Evolutionary conservation across 148 eudicot genomes (phyloP), one percentile per base, ranked within the genome.

Genomic region (Camellia granthamiana): DNA sequence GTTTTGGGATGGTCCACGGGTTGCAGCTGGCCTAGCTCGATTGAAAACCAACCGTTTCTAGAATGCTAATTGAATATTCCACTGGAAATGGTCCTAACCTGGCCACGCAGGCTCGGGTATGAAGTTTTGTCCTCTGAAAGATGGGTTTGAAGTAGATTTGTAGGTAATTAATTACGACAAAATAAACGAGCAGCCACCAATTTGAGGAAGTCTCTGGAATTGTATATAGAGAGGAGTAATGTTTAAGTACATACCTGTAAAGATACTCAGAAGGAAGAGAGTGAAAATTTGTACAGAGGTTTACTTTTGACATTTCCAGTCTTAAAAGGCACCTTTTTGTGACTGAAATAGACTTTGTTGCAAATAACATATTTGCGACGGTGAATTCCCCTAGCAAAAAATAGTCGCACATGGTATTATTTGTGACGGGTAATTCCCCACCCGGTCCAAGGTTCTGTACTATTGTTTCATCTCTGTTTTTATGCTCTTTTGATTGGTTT

Each of bases 1-100:
- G 98, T 95, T 72, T 87, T 95, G 79, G 97, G 92, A 80, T 93
- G 97, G 97, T 95, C 98, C 64, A 78, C 87, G 9, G 98, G 98
- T 52, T 95, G 98, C 84, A 95, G 98, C 88, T 93, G 91, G 96
- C 90, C 81, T 81, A 78, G 86, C 81, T 79, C 88, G 42, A 75
- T 44, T 4, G 89, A 87, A 66, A 76, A 75, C 73, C 90, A 85
- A 54, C 85, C 81, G 74, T 67, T 84, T 77, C 82, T 83, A 56
- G 90, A 88, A 80, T 87, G 90, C 81, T 91, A 86, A 83, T 77
- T 19, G 21, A 69, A 64, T 43, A n/a, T 15, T 43, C 64, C 9
- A 13, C 19, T 21, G 41, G 52, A 15, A 67, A 69, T 46, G 74
- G 69, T 44, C 18, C 23, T 41, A 47, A 44, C 72, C 82, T 64